phyloP scores from a whole-genome alignment of 805 yeast species.

The Pichia rugopelliculosa region DNA sequence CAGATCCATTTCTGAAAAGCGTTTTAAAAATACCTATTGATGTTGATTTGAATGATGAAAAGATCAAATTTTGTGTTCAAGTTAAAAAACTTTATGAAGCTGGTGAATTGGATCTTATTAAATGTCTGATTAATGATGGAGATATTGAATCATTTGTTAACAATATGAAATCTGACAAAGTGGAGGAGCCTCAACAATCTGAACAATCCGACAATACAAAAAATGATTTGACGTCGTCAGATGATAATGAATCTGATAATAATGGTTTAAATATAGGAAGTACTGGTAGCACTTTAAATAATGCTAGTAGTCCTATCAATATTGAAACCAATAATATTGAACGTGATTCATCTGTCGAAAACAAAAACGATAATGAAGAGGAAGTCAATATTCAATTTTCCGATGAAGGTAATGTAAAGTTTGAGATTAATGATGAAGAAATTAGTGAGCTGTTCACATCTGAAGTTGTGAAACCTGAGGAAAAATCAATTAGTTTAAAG shows the following conservation, averaged over 20 bases:
- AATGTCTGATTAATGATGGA: constrained; percentile 40
- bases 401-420: neutral
- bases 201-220: neutral
- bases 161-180: neutral
- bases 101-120: constrained; percentile 43
- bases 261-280: neutral
- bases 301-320: neutral
- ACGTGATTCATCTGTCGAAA: neutral
- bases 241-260: neutral
- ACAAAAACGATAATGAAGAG: neutral
- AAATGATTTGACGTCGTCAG: neutral
- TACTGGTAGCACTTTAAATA: neutral
- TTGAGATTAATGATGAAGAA: neutral
- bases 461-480: neutral
- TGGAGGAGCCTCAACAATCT: neutral
- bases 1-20: constrained; percentile 15
- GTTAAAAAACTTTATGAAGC: constrained; percentile 46
- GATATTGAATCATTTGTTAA: constrained; percentile 12
- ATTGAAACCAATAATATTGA: neutral
- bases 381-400: neutral
- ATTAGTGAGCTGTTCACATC: constrained; percentile 1
- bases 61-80: constrained; percentile 51
- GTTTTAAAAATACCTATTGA: constrained; percentile 23
- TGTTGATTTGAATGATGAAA: constrained; percentile 37
- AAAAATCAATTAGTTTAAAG: neutral